Evolutionary conservation across 2,329 filamentous ascomycete genomes (phyloP).

Genomic region (Xylaria sp.): DNA sequence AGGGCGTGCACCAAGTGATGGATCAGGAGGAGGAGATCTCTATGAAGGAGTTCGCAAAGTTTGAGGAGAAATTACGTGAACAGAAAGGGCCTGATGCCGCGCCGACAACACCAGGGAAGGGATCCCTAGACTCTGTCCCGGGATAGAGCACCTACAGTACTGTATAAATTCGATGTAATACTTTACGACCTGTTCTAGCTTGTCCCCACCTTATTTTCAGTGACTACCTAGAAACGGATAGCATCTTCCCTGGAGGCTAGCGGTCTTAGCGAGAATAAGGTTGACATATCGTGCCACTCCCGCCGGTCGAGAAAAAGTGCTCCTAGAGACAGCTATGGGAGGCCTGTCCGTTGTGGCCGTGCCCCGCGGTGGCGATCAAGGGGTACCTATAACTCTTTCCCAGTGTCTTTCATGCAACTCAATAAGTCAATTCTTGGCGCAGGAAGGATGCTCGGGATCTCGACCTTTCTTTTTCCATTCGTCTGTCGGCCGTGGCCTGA

Average conservation of each 20-base stretch:
- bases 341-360: not conserved
- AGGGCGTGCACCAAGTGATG: conserved; percentile 89
- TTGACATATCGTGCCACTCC: conserved; percentile 19
- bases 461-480: conserved; percentile 29
- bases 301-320: not conserved
- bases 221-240: conserved; percentile 16
- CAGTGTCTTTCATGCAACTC: conserved; percentile 30
- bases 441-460: conserved; percentile 27
- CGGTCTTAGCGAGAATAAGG: conserved; percentile 22
- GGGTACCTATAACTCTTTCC: conserved; percentile 18
- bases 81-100: conserved; percentile 60
- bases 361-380: conserved; percentile 28
- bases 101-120: conserved; percentile 53
- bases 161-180: conserved; percentile 33
- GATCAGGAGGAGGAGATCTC: conserved; percentile 93
- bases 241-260: conserved; percentile 19
- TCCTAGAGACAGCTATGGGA: not conserved
- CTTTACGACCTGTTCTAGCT: conserved; percentile 10
- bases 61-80: conserved; percentile 82
- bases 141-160: conserved; percentile 45
- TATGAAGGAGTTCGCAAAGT: conserved; percentile 88
- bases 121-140: conserved; percentile 53
- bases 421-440: conserved; percentile 29
- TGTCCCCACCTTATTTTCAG: conserved; percentile 13
- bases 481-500: conserved; percentile 30